Percentiles rank a stretch among this genome's conserved stretches.
Evolutionary conservation across 805 yeast genomes (phyloP).

Genomic region (Monosporozyma unispora): DNA sequence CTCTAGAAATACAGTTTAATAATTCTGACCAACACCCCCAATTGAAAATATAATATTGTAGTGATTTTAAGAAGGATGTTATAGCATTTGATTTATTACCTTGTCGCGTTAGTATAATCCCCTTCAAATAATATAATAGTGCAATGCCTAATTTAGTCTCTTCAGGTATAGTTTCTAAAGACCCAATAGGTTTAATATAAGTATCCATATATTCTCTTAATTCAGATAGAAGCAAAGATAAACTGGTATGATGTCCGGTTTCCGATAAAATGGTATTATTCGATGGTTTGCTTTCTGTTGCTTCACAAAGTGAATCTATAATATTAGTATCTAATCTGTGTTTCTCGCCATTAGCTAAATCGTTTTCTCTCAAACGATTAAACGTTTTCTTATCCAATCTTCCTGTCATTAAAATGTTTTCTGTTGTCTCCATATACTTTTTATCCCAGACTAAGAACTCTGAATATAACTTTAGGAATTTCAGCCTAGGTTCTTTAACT

Average conservation of each 20-base stretch:
- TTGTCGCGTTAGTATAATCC: slow-evolving; percentile 51
- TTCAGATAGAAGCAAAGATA: slow-evolving; percentile 35
- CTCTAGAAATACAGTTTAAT: slow-evolving; percentile 46
- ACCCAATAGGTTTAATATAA: not conserved
- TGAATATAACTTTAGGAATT: slow-evolving; percentile 61
- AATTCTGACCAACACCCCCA: slow-evolving; percentile 94
- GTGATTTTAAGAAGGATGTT: slow-evolving; percentile 47
- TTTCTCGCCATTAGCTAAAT: slow-evolving; percentile 2
- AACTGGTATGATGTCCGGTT: slow-evolving; percentile 19
- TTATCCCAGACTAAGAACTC: slow-evolving; percentile 71
- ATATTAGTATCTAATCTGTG: not conserved
- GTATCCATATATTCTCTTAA: slow-evolving; percentile 19
- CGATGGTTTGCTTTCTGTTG: not conserved
- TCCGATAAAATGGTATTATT: slow-evolving; percentile 6
- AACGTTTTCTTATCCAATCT: slow-evolving; percentile 7
- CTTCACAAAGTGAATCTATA: not conserved
- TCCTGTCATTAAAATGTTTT: slow-evolving; percentile 47
- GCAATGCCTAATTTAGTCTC: slow-evolving; percentile 31
- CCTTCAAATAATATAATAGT: slow-evolving; percentile 62
- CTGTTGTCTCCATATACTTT: slow-evolving; percentile 58
- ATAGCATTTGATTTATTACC: slow-evolving; percentile 56
- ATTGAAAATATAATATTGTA: slow-evolving; percentile 66
- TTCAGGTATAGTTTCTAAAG: not conserved
- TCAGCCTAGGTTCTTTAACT: slow-evolving; percentile 39
- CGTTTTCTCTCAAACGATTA: not conserved